Percentiles rank a stretch among this genome's conserved stretches.
Evolutionary conservation across 176 grass and related monocot species (phyloP).

Genomic region (Aegilops tauschii): DNA sequence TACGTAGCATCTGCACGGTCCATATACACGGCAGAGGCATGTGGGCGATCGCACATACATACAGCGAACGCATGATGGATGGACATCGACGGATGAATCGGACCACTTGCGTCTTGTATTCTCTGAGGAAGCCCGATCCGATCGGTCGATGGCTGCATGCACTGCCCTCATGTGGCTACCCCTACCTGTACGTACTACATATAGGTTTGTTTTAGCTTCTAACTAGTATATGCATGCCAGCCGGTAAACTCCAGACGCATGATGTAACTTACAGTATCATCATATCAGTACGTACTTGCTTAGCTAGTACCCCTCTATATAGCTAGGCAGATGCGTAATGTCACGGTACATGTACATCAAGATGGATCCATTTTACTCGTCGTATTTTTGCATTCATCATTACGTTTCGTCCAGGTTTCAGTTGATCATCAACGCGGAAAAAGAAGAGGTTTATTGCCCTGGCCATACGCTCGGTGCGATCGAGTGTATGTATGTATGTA

Average conservation of each 20-base stretch:
- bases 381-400: not conserved
- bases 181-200: not conserved
- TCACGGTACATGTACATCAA: not conserved
- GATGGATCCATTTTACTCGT: not conserved
- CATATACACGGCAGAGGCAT: too few relatives aligned
- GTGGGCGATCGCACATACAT: not conserved
- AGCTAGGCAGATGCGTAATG: too few relatives aligned
- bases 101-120: not conserved
- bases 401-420: not conserved
- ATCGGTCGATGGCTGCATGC: not conserved
- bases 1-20: too few relatives aligned
- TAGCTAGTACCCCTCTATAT: not conserved
- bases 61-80: not conserved
- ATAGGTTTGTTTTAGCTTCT: not conserved
- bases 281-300: not conserved
- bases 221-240: not conserved
- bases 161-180: not conserved
- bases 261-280: too few relatives aligned
- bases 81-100: not conserved
- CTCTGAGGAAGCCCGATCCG: not conserved
- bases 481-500: too few relatives aligned
- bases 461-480: too few relatives aligned
- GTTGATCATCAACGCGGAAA: not conserved
- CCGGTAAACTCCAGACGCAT: not conserved
- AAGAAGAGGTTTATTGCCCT: too few relatives aligned